Conservation (phyloP, 345 rosid species). For the Pistacia vera region DNA sequence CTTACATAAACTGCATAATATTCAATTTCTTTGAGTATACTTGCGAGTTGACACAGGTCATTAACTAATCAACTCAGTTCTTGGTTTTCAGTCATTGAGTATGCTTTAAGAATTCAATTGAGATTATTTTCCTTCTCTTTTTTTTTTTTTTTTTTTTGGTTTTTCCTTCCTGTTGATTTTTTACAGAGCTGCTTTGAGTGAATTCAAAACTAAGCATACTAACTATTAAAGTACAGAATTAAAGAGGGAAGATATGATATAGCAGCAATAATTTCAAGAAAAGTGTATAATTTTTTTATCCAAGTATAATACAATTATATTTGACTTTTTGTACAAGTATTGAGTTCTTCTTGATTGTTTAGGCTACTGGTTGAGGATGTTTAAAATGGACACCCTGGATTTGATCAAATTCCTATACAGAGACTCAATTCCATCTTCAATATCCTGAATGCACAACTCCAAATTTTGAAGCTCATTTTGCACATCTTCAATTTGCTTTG, state of each 20-base stretch:
- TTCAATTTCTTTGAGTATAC: too few relatives aligned
- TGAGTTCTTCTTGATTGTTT: neutral
- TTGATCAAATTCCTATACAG: conserved; percentile 46
- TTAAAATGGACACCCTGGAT: conserved; percentile 43
- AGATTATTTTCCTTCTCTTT: too few relatives aligned
- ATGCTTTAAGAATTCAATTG: too few relatives aligned
- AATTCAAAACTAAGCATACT: too few relatives aligned
- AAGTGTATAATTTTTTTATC: neutral
- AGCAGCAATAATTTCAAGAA: neutral
- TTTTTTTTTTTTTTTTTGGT: too few relatives aligned
- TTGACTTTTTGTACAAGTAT: neutral
- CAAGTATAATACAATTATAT: neutral
- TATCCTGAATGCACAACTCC: conserved; percentile 45
- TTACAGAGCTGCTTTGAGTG: too few relatives aligned
- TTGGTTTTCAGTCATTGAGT: too few relatives aligned
- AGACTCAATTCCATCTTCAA: conserved; percentile 44
- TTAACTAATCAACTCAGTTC: too few relatives aligned
- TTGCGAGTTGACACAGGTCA: too few relatives aligned
- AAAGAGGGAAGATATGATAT: neutral
- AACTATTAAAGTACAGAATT: too few relatives aligned
- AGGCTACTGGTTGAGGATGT: conserved; percentile 30
- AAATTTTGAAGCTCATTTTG: conserved; percentile 27
- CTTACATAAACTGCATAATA: too few relatives aligned
- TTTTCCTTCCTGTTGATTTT: too few relatives aligned
- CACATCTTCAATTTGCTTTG: neutral